Conservation (phyloP, 129 eudicot species). For the Pulicaria dysenterica region DNA sequence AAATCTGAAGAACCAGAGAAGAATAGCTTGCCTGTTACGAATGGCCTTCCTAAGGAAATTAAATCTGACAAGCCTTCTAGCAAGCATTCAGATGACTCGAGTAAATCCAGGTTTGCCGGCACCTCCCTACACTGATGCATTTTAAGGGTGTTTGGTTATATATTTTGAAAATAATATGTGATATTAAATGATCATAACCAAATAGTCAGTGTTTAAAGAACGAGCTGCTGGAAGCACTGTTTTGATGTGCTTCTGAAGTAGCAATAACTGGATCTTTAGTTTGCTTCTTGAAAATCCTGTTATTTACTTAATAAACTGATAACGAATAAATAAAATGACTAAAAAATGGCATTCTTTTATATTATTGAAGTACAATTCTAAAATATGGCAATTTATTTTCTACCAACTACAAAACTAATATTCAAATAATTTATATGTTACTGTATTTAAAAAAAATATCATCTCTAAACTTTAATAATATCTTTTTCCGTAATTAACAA, state of each 20-base stretch:
- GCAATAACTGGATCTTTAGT: neutral
- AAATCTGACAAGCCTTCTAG: slow-evolving; percentile 41
- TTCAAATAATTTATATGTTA: neutral
- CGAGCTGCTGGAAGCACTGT: neutral
- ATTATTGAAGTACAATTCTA: neutral
- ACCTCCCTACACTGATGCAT: neutral
- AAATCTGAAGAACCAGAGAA: slow-evolving; percentile 33
- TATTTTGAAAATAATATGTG: neutral
- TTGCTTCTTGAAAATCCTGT: neutral
- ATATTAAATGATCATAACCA: neutral
- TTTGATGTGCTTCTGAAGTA: neutral
- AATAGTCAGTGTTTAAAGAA: neutral
- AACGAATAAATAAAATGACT: neutral
- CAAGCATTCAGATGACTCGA: slow-evolving; percentile 34
- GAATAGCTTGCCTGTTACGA: slow-evolving; percentile 36
- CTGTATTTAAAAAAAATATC: neutral
- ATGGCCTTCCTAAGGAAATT: slow-evolving; percentile 39
- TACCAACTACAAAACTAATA: neutral
- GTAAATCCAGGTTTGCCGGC: slow-evolving; percentile 64
- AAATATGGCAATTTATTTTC: neutral
- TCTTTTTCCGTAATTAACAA: neutral
- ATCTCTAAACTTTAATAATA: neutral
- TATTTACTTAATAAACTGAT: neutral
- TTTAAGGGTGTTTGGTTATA: neutral
- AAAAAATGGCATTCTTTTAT: neutral